These are phyloP conservation scores for Allantophomopsis cytisporea DNA, from an alignment of 2,329 filamentous ascomycete genomes.

Conservation along the genomic window DNA sequence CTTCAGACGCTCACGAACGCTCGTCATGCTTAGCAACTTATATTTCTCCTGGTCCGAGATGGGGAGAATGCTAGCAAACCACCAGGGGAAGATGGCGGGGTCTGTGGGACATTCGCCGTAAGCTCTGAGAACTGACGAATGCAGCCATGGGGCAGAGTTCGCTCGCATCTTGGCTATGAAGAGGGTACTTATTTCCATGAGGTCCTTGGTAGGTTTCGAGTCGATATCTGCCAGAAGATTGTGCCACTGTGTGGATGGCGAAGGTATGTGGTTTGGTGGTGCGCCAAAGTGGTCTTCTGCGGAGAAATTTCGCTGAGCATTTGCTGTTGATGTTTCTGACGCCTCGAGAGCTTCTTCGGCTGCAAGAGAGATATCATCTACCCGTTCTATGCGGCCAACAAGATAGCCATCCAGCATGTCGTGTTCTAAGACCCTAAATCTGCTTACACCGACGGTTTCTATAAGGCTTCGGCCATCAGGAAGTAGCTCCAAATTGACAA, in stretches of 20 bases:
- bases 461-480: slow-evolving; percentile 72
- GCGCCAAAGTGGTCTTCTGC: slow-evolving; percentile 8
- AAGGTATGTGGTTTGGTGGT: slow-evolving; percentile 6
- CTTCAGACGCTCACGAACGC: slow-evolving; percentile 70
- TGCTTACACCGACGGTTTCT: slow-evolving; percentile 62
- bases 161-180: slow-evolving; percentile 60
- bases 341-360: slow-evolving; percentile 71
- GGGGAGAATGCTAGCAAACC: slow-evolving; percentile 75
- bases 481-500: slow-evolving; percentile 60
- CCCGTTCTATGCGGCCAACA: slow-evolving; percentile 59
- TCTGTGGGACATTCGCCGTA: slow-evolving; percentile 71
- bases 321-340: slow-evolving; percentile 36
- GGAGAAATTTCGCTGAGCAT: slow-evolving; percentile 7
- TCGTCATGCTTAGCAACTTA: slow-evolving; percentile 54
- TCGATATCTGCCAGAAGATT: slow-evolving; percentile 15
- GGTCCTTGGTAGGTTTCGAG: slow-evolving; percentile 46
- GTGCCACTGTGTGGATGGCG: not conserved
- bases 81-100: slow-evolving; percentile 71
- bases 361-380: slow-evolving; percentile 70
- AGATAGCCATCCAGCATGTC: slow-evolving; percentile 62
- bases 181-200: slow-evolving; percentile 50
- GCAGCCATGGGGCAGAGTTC: slow-evolving; percentile 61
- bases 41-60: slow-evolving; percentile 72
- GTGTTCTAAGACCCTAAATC: slow-evolving; percentile 59
- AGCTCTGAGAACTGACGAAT: slow-evolving; percentile 54